Percentiles rank a stretch among this genome's conserved stretches.
These are phyloP conservation scores for Podospora didyma DNA, from an alignment of 495 filamentous ascomycete genomes.

Conservation along the genomic window DNA sequence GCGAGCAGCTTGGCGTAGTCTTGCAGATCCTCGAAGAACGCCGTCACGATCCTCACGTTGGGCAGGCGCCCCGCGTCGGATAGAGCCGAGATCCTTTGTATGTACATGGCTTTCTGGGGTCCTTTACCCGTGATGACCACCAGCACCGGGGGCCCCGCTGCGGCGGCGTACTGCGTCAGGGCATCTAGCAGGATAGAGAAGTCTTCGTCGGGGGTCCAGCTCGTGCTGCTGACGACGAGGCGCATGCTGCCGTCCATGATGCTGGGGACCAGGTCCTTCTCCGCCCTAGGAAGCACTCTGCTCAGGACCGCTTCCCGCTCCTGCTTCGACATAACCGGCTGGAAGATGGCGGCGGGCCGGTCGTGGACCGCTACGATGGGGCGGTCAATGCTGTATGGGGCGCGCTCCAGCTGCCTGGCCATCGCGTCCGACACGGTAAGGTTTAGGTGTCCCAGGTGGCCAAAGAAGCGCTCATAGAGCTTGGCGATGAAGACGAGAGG, in stretches of 20 bases:
- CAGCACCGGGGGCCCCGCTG: constrained; percentile 50
- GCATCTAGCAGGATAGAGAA: constrained; percentile 87
- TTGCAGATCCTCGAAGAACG: constrained; percentile 74
- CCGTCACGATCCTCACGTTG: constrained; percentile 68
- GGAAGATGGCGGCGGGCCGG: constrained; percentile 77
- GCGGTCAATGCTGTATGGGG: constrained; percentile 56
- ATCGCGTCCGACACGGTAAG: constrained; percentile 89
- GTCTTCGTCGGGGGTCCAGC: constrained; percentile 96
- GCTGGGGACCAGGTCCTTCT: constrained; percentile 48
- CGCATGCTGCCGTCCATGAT: constrained; percentile 54
- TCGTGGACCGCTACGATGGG: constrained; percentile 80
- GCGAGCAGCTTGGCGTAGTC: constrained; percentile 88
- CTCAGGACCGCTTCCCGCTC: constrained; percentile 56
- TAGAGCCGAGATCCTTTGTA: constrained; percentile 56
- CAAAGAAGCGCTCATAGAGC: constrained; percentile 70
- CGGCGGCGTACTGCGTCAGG: constrained; percentile 59
- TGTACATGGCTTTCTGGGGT: constrained; percentile 73
- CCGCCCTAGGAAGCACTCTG: constrained; percentile 48
- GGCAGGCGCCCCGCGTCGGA: constrained; percentile 55
- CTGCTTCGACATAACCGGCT: constrained; percentile 51
- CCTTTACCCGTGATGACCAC: constrained; percentile 93
- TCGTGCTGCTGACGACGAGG: constrained; percentile 85
- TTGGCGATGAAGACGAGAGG: constrained; percentile 72
- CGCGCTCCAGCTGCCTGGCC: constrained; percentile 61
- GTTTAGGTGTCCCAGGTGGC: constrained; percentile 64